These are phyloP conservation scores for Neospermospora avenae DNA, from an alignment of 2,329 filamentous ascomycete species.

Conservation along the genomic window DNA sequence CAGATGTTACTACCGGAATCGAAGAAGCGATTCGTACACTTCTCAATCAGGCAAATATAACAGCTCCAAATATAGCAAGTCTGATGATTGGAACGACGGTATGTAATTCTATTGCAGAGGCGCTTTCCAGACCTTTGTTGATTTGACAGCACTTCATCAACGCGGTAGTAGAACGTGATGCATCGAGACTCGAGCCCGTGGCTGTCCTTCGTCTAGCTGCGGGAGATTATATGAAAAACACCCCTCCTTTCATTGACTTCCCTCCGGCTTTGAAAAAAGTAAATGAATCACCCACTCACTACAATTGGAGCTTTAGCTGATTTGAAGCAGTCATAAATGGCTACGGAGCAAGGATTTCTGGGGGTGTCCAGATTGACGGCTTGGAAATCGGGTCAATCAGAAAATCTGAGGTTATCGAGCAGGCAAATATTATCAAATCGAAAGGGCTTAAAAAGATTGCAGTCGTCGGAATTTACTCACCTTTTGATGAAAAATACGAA, in stretches of 20 bases:
- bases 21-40: background rate
- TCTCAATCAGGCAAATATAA: background rate
- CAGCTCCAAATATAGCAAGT: background rate
- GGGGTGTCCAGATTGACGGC: slow-evolving; percentile 7
- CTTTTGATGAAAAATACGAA: background rate
- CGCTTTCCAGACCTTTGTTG: background rate
- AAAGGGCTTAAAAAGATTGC: background rate
- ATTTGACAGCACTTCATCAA: slow-evolving; percentile 6
- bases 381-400: slow-evolving; percentile 2
- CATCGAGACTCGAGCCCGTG: background rate
- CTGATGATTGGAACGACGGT: slow-evolving; percentile 11
- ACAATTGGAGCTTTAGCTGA: background rate
- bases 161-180: slow-evolving; percentile 1
- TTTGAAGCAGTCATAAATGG: background rate
- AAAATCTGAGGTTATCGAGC: background rate
- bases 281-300: background rate
- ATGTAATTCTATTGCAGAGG: background rate
- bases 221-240: background rate
- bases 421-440: background rate
- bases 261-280: slow-evolving; percentile 7
- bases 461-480: background rate
- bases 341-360: background rate
- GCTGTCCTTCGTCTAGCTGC: background rate
- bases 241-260: slow-evolving; percentile 4
- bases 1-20: slow-evolving; percentile 7